Conservation (phyloP, 2,329 filamentous ascomycete species). For the Fusarium incarnatum region DNA sequence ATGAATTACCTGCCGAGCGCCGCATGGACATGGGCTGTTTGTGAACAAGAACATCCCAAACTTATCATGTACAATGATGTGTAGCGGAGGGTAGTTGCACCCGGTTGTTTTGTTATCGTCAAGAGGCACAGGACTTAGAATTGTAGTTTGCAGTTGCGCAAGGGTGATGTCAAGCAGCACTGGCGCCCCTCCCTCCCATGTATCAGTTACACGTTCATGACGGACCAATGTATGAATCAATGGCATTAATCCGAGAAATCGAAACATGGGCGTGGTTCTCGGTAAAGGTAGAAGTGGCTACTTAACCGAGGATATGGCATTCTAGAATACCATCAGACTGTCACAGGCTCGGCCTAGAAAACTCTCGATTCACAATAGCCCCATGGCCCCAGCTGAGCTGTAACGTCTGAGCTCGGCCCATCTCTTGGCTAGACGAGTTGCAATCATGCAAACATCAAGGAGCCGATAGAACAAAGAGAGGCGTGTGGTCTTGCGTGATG, state of each 20-base stretch:
- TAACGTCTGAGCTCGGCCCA: conserved; percentile 24
- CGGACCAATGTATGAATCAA: conserved; percentile 19
- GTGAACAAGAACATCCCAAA: conserved; percentile 49
- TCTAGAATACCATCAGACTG: conserved; percentile 20
- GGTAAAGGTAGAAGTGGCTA: conserved; percentile 7
- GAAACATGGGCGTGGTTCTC: conserved; percentile 7
- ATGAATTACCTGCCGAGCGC: conserved; percentile 53
- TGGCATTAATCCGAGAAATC: conserved; percentile 10
- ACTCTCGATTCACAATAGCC: conserved; percentile 7
- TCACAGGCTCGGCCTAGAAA: conserved; percentile 33
- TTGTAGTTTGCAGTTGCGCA: background rate
- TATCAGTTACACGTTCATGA: conserved; percentile 8
- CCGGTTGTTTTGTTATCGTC: conserved; percentile 12
- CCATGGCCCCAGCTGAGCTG: conserved; percentile 3
- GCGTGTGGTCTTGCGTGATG: conserved; percentile 30
- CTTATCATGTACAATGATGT: conserved; percentile 55
- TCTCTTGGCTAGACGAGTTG: conserved; percentile 18
- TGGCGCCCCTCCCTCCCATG: conserved; percentile 3
- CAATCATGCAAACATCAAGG: conserved; percentile 21
- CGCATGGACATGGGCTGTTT: conserved; percentile 55
- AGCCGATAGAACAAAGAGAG: conserved; percentile 9
- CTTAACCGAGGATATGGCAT: conserved; percentile 41
- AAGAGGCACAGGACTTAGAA: background rate
- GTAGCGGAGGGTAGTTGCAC: conserved; percentile 40
- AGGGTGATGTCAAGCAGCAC: conserved; percentile 23